Evolutionary conservation across 192 early-diverging fungal genomes (phyloP), one percentile per base, ranked within the genome.

Genomic region (Geranomyces michiganensis): DNA sequence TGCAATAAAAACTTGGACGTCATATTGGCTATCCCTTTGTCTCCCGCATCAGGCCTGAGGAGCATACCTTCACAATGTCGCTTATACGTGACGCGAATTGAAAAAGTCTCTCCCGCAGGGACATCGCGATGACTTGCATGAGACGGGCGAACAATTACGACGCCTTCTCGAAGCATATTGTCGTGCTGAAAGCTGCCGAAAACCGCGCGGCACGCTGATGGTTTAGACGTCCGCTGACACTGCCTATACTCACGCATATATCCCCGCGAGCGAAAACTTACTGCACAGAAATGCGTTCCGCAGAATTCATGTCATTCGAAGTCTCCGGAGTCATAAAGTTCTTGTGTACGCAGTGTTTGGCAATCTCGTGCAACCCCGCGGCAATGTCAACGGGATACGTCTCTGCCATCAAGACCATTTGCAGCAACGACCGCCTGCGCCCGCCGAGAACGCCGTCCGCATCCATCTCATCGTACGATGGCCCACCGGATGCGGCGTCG

Each of bases 51-150:
- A 33, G 15, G 31, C 36, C 3, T 10, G 36, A 51, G 62, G 44
- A 32, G 8, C 43, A 8, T 13, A 90, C 88, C 89, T 85, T 91
- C 90, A 56, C 90, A 91, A 53, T 73, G 79, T 44, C 90, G 82
- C 47, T 85, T 73, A 71, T 91, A 91, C 8, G 63, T 61, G 15
- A 77, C 67, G 8, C 13, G 21, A 14, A 77, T 41, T 8, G 27
- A 29, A 48, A 74, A 73, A 19, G 24, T 62, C 33, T 77, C 76
- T 7, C 58, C 65, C 43, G 13, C 30, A n/a, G 76, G 76, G 17
- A 76, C 29, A 12, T 72, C n/a, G 17, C 47, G 17, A 27, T 66
- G 51, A 43, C 67, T 65, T 30, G 21, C 33, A 44, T 76, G 75
- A n/a, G 60, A 64, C 1, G 69, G 61, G 8, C 58, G 47, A 26